Evolutionary conservation across 352 stramenopile genomes (phyloP), one percentile per base, ranked within the genome.

Genomic region (Phytophthora litchii): DNA sequence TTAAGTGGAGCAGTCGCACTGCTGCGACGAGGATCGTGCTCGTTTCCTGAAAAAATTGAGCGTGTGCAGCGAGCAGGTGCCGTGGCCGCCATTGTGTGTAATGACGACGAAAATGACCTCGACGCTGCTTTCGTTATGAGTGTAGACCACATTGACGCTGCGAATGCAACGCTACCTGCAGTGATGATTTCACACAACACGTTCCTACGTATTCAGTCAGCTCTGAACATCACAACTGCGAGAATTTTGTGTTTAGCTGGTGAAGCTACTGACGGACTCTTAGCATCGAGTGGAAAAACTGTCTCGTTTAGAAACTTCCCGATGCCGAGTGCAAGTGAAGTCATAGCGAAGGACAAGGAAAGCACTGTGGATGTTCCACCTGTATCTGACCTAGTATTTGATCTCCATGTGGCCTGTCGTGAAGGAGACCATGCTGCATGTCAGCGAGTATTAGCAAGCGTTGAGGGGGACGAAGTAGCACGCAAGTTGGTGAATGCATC

Each of bases 71-170:
- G 68, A 11, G 73, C 72, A 12, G 77, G 79, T 8, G 80, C 80
- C 0, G 62, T 85, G 3, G 83, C 83, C 5, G 76, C 71, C 14
- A 83, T 92, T 37, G 72, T 92, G 13, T 82, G 79, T 35, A 92
- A 91, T 44, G 72, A 91, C 55, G 83, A 91, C 41, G 47, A 53
- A 3, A 25, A 60, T 2, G 58, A 89, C 32, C 64, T 61, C 0
- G 70, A 86, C 25, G 66, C 70, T 12, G 76, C 80, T 25, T 92
- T 92, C 14, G 76, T 91, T 23, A 92, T 91, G 80, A 91, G 70
- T 38, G 83, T 91, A 2, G 81, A 90, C 40, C 65, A 83, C 13
- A 78, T 89, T 40, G 63, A 75, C 29, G 77, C 81, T 14, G 76
- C 81, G n/a, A 79, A 91, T 54, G 57, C 88, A 5, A 81, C 77